A percentile compares a stretch with the other conserved stretches of the same genome.
phyloP scores from a whole-genome alignment of 441 rosid genomes.

The Bocquillonia castaneifolia region DNA sequence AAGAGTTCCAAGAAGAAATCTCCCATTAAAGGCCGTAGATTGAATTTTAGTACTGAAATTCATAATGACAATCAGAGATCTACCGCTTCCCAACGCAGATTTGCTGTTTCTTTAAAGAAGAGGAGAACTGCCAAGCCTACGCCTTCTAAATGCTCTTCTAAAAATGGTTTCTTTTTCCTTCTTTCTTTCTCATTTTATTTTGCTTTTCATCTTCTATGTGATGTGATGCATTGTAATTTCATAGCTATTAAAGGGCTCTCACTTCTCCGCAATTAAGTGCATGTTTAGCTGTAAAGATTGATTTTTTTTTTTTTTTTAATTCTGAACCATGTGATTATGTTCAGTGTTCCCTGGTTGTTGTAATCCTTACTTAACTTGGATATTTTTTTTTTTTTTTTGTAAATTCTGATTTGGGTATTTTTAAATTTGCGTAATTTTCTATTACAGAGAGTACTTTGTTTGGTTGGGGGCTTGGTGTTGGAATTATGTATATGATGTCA shows the following conservation, averaged over 20 bases:
- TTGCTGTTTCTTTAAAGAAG: conserved; percentile 51
- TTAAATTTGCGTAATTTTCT: not conserved
- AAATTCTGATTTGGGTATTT: too few species aligned
- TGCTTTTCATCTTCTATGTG: not conserved
- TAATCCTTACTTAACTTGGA: not conserved
- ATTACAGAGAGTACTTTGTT: conserved; percentile 52
- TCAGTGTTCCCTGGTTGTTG: not conserved
- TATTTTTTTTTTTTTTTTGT: too few species aligned
- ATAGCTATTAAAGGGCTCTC: too few species aligned
- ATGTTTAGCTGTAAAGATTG: too few species aligned
- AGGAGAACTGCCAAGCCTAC: conserved; percentile 44
- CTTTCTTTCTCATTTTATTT: not conserved
- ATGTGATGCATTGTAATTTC: too few species aligned
- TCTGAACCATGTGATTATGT: too few species aligned
- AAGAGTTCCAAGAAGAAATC: conserved; percentile 35
- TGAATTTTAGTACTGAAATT: conserved; percentile 19
- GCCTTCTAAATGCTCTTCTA: conserved; percentile 32
- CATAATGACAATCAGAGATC: conserved; percentile 34
- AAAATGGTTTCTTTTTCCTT: conserved; percentile 28
- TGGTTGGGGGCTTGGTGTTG: conserved; percentile 63
- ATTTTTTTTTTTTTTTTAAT: too few species aligned
- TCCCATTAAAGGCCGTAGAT: conserved; percentile 23
- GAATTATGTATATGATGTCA: conserved; percentile 84
- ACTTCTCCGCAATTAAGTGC: too few species aligned
- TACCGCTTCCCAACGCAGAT: conserved; percentile 30